phyloP scores from a whole-genome alignment of 257 asterid species.

The Ophiorrhiza pumila region DNA sequence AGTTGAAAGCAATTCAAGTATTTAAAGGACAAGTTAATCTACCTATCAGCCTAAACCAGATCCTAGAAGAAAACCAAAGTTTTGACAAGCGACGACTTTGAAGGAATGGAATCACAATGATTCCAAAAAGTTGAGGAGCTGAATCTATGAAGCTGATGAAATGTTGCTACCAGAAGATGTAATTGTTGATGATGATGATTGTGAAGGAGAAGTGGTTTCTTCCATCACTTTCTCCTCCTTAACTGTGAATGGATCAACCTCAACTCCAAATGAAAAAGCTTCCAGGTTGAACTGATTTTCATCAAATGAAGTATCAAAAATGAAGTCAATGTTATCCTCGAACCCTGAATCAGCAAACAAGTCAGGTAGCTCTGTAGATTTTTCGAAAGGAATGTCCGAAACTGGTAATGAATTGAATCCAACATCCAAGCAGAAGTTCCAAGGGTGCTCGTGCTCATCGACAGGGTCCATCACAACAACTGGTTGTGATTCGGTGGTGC shows the following conservation, averaged over 20 bases:
- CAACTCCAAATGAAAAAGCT: constrained; percentile 17
- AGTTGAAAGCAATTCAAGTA: neutral
- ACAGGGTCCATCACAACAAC: constrained; percentile 34
- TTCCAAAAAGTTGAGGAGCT: neutral
- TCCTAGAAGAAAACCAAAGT: neutral
- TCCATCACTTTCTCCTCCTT: constrained; percentile 27
- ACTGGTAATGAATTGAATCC: constrained; percentile 39
- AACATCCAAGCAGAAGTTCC: constrained; percentile 57
- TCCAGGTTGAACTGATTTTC: constrained; percentile 36
- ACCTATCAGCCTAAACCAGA: constrained; percentile 1
- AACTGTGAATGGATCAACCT: constrained; percentile 15
- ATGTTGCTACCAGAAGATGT: constrained; percentile 32
- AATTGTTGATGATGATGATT: constrained; percentile 39
- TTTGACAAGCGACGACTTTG: neutral
- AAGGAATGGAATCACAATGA: neutral
- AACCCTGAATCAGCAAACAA: constrained; percentile 46
- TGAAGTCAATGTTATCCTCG: constrained; percentile 52
- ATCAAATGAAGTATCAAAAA: constrained; percentile 37
- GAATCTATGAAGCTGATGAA: neutral
- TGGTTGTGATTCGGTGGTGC: constrained; percentile 19
- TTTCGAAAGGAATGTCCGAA: constrained; percentile 46
- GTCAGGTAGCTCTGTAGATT: constrained; percentile 41
- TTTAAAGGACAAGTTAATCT: neutral
- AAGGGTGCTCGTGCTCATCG: constrained; percentile 53
- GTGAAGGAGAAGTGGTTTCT: constrained; percentile 29